Conservation (phyloP, 2,329 filamentous ascomycete genomes). For the Teratosphaeria nubilosa region DNA sequence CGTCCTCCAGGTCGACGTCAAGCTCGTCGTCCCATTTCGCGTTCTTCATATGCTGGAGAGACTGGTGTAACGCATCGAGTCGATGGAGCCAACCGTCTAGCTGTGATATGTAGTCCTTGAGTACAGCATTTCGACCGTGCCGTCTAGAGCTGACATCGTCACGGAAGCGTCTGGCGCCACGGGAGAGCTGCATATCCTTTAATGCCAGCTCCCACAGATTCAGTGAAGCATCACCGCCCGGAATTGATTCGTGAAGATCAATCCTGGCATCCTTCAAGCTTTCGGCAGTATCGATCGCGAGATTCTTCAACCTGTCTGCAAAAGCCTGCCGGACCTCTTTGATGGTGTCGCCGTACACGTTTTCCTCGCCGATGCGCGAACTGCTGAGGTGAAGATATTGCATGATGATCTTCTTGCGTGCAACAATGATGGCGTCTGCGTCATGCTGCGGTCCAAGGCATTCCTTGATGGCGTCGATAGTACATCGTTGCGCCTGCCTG, state of each 20-base stretch:
- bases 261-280: background rate
- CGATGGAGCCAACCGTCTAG: constrained; percentile 67
- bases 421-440: constrained; percentile 12
- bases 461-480: constrained; percentile 14
- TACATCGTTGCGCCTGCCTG: constrained; percentile 40
- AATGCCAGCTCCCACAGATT: constrained; percentile 19
- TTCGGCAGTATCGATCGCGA: background rate
- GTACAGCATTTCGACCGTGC: constrained; percentile 60
- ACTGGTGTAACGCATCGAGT: constrained; percentile 54
- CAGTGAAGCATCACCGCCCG: background rate
- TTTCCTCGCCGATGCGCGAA: background rate
- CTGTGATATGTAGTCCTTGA: constrained; percentile 50
- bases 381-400: constrained; percentile 17
- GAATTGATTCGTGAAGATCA: background rate
- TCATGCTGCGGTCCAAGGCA: constrained; percentile 12
- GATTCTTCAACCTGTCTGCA: background rate
- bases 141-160: constrained; percentile 57
- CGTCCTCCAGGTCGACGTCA: constrained; percentile 60
- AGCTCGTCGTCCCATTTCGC: constrained; percentile 65
- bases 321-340: constrained; percentile 12
- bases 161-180: constrained; percentile 48
- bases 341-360: constrained; percentile 3
- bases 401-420: constrained; percentile 17
- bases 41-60: constrained; percentile 55
- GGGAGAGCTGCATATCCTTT: constrained; percentile 14